Percentiles rank a stretch among this genome's conserved stretches.
Conservation (phyloP, 2,329 filamentous ascomycete species). For the Fusarium sp. region DNA sequence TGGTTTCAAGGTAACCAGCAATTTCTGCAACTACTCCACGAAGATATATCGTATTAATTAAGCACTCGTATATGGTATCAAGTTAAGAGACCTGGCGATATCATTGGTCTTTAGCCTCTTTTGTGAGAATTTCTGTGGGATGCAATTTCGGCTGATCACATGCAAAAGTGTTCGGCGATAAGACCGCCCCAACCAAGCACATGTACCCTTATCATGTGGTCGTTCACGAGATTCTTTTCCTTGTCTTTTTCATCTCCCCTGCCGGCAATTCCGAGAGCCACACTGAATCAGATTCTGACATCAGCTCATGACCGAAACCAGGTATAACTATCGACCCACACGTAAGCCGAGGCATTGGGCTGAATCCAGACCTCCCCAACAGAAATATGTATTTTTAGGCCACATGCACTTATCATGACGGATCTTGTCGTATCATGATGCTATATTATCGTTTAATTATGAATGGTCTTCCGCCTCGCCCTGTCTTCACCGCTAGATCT, state of each 20-base stretch:
- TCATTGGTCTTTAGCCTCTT: neutral
- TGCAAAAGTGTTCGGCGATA: slow-evolving; percentile 1
- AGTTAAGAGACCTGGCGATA: neutral
- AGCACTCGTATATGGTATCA: neutral
- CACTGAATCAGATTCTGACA: neutral
- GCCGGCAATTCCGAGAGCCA: neutral
- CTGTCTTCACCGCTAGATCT: neutral
- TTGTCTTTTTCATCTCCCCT: neutral
- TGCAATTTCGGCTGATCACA: slow-evolving; percentile 12
- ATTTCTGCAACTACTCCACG: slow-evolving; percentile 28
- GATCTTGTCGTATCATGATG: neutral
- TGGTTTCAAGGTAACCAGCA: slow-evolving; percentile 38
- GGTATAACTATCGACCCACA: slow-evolving; percentile 10
- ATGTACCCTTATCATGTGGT: neutral
- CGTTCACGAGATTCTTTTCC: neutral
- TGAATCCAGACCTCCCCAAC: neutral
- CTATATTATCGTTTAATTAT: neutral
- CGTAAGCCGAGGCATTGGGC: slow-evolving; percentile 19
- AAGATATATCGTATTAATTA: slow-evolving; percentile 13
- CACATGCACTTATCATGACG: neutral
- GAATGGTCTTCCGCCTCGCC: neutral
- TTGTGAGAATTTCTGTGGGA: neutral
- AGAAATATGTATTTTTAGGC: neutral
- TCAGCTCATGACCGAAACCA: slow-evolving; percentile 11
- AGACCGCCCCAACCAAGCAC: neutral